Conservation (phyloP, 2,329 filamentous ascomycete genomes). For the Beauveria australis region DNA sequence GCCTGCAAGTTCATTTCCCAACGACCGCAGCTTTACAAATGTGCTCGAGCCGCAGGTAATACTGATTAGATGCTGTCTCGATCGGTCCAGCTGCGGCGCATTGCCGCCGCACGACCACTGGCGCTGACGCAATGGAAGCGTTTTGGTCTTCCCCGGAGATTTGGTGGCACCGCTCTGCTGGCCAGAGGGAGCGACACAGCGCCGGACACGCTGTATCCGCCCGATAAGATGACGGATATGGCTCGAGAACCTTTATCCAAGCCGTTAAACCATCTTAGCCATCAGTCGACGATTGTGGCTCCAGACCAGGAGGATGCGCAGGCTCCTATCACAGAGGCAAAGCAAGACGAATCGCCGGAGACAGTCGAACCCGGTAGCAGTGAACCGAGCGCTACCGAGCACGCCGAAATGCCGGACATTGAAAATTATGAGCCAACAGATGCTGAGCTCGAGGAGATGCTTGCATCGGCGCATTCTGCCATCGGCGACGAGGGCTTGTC, state of each 20-base stretch:
- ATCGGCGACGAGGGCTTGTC: background rate
- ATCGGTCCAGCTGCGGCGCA: background rate
- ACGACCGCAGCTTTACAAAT: background rate
- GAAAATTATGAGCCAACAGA: constrained; percentile 7
- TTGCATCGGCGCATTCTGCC: background rate
- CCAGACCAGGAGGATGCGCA: background rate
- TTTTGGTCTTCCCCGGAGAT: background rate
- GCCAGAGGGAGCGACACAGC: background rate
- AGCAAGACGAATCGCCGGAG: background rate
- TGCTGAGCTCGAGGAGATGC: background rate
- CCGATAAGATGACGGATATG: constrained; percentile 20
- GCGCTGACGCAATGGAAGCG: background rate
- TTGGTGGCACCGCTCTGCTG: background rate
- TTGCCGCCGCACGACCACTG: background rate
- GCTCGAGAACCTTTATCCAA: constrained; percentile 12
- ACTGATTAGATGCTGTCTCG: constrained; percentile 5
- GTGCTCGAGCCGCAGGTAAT: background rate
- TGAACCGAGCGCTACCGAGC: background rate
- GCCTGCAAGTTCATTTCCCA: background rate
- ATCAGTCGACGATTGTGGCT: background rate
- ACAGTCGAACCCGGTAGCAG: background rate
- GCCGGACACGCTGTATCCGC: constrained; percentile 10
- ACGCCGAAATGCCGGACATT: constrained; percentile 3
- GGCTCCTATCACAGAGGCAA: background rate
- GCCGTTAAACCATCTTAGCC: background rate